These are phyloP conservation scores for Podospora conica DNA, from an alignment of 495 filamentous ascomycete genomes.

Conservation along the genomic window DNA sequence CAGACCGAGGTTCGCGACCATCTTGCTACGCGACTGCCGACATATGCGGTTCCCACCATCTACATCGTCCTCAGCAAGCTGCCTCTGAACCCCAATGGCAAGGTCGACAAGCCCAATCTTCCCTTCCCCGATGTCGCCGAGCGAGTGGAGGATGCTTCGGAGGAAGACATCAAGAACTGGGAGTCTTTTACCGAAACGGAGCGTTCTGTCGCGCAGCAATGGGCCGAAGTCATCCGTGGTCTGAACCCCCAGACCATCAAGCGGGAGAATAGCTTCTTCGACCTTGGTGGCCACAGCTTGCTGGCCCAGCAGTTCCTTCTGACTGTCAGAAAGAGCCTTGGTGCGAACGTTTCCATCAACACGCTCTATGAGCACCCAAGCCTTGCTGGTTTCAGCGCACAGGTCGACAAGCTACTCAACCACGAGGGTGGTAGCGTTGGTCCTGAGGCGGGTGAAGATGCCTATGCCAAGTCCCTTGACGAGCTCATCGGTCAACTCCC, in stretches of 20 bases:
- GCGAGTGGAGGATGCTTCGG: conserved; percentile 48
- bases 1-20: conserved; percentile 68
- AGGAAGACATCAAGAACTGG: conserved; percentile 65
- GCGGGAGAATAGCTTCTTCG: conserved; percentile 72
- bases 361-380: conserved; percentile 72
- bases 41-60: conserved; percentile 73
- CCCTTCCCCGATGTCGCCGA: conserved; percentile 78
- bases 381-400: conserved; percentile 62
- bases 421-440: conserved; percentile 33
- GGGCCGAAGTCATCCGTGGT: conserved; percentile 46
- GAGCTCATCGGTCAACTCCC: conserved; percentile 32
- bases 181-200: conserved; percentile 45
- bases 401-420: conserved; percentile 59
- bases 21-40: conserved; percentile 67
- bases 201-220: conserved; percentile 29
- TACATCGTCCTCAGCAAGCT: conserved; percentile 74
- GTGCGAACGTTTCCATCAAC: conserved; percentile 65
- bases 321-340: conserved; percentile 56
- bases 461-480: conserved; percentile 56
- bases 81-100: conserved; percentile 91
- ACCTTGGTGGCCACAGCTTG: conserved; percentile 81
- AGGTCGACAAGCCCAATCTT: conserved; percentile 83
- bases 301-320: conserved; percentile 78
- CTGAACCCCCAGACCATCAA: conserved; percentile 54
- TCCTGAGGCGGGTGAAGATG: conserved; percentile 54